Base-by-base conservation (phyloP, 225 moss, liverwort and hornwort genomes). In the Anthoceros angustus region DNA sequence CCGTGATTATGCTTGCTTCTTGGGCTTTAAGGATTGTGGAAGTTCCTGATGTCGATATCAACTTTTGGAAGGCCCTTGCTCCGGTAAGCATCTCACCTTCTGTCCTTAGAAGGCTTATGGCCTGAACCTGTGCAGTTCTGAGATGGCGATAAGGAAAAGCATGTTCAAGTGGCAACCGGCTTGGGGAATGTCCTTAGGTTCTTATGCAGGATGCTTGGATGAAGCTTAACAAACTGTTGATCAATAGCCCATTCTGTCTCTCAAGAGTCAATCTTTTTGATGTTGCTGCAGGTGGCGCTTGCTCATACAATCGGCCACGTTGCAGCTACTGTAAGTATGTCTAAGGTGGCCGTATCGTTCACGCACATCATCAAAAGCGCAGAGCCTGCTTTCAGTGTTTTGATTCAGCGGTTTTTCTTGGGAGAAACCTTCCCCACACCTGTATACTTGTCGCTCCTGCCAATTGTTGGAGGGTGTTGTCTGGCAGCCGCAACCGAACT, bases 341-440 rank as follows among this genome's bases (percentile, higher is more conserved):
- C 95, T 0, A 95, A 95, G 77, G 95, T 95, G 60, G 95, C 95
- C 25, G 95, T 95, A 40, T 95, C 95, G 7, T 95, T 95, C 73
- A 95, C 95, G n/a, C 95, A 95, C 42, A 95, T 95, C 64, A 95
- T 95, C 70, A 95, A 95, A 77, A 95, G 95, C 69, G 84, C 86
- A 16, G 95, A 95, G 61, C 95, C 95, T 42, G 95, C 95, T 25
- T 91, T 95, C 72, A 95, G 95, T 64, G 95, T 95, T 0, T 0
- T 95, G 15, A 88, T 95, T 64, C 75, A 76, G 41, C 70, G 77
- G 18, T 40, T 88, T 40, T 70, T 95, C 23, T 81, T 95, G 15
- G 86, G 86, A 26, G 86, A 95, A 71, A 68, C 66, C n/a, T 95
- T 77, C 60, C 43, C 95, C 8, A 0, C 62, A 43, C 76, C 86